These are phyloP conservation scores for Knoxdaviesia capensis DNA, from an alignment of 2,329 filamentous ascomycete species.

Conservation along the genomic window DNA sequence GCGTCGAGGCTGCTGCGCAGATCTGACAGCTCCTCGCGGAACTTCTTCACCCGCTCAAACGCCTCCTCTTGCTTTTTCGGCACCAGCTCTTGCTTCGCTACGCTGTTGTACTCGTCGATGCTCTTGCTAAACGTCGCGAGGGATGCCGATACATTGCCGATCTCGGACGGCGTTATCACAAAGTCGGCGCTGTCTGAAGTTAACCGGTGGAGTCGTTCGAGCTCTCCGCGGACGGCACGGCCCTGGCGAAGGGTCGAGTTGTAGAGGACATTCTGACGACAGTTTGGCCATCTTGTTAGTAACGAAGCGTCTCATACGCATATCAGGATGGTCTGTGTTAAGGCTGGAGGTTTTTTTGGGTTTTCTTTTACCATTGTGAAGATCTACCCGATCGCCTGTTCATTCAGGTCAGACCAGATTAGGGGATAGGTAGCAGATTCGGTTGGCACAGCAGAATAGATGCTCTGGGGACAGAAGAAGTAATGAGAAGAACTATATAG, in stretches of 20 bases:
- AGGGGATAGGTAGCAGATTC: too few species aligned
- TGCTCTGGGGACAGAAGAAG: too few species aligned
- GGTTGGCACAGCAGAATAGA: too few species aligned
- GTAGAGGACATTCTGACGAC: conserved; percentile 49
- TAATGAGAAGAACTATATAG: too few species aligned
- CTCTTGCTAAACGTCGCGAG: conserved; percentile 69
- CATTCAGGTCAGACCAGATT: not conserved
- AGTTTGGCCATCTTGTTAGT: not conserved
- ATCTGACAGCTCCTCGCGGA: conserved; percentile 62
- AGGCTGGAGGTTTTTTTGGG: too few species aligned
- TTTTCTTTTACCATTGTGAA: too few species aligned
- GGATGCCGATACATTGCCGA: conserved; percentile 58
- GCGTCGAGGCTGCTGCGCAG: conserved; percentile 61
- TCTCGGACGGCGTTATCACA: conserved; percentile 32
- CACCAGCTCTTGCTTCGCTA: conserved; percentile 77
- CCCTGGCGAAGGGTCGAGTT: conserved; percentile 75
- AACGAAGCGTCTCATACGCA: too few species aligned
- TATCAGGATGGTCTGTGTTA: too few species aligned
- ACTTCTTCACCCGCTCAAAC: conserved; percentile 64
- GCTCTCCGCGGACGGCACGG: conserved; percentile 56
- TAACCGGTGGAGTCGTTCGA: conserved; percentile 39
- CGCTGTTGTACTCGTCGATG: conserved; percentile 74
- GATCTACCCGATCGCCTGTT: too few species aligned
- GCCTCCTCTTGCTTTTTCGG: conserved; percentile 85
- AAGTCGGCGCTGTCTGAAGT: conserved; percentile 35